Evolutionary conservation across 2,329 filamentous ascomycete genomes (phyloP).

Genomic region (Capronia epimyces): DNA sequence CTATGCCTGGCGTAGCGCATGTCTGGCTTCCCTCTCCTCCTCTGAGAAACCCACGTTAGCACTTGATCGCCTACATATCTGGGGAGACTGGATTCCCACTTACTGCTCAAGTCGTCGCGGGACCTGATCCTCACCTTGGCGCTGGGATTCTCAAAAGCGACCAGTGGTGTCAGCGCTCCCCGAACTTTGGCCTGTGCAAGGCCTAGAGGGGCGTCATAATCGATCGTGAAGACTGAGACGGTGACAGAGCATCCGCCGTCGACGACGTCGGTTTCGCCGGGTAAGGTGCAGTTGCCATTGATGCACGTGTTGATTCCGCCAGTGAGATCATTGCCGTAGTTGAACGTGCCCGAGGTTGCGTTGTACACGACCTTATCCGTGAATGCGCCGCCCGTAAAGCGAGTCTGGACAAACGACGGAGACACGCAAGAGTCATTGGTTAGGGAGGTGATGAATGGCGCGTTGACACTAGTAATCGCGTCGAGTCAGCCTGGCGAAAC

Average conservation of each 20-base stretch:
- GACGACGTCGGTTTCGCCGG: constrained; percentile 48
- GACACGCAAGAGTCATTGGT: constrained; percentile 38
- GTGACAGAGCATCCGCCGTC: constrained; percentile 38
- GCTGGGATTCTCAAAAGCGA: constrained; percentile 9
- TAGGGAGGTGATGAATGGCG: constrained; percentile 41
- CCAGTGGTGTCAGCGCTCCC: constrained; percentile 11
- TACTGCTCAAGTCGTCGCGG: constrained; percentile 13
- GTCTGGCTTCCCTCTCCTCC: constrained; percentile 9
- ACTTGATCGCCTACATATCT: neutral
- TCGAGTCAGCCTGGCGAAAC: too few relatives aligned
- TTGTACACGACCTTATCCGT: constrained; percentile 46
- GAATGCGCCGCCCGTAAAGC: constrained; percentile 47
- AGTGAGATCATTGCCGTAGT: constrained; percentile 38
- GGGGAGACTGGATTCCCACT: constrained; percentile 3
- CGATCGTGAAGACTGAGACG: constrained; percentile 47
- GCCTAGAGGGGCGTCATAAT: constrained; percentile 45
- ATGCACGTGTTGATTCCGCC: constrained; percentile 47
- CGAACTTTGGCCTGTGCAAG: constrained; percentile 10
- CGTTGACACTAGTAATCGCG: constrained; percentile 44
- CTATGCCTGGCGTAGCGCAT: constrained; percentile 14
- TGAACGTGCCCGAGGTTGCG: constrained; percentile 42
- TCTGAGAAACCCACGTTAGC: constrained; percentile 5
- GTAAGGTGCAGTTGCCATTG: constrained; percentile 49
- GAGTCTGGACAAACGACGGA: constrained; percentile 45
- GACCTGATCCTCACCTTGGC: constrained; percentile 17